A percentile compares a stretch with the other conserved stretches of the same genome.
These are phyloP conservation scores for Lactifluus echinatus DNA, from an alignment of 768 basidiomycete genomes.

Conservation along the genomic window DNA sequence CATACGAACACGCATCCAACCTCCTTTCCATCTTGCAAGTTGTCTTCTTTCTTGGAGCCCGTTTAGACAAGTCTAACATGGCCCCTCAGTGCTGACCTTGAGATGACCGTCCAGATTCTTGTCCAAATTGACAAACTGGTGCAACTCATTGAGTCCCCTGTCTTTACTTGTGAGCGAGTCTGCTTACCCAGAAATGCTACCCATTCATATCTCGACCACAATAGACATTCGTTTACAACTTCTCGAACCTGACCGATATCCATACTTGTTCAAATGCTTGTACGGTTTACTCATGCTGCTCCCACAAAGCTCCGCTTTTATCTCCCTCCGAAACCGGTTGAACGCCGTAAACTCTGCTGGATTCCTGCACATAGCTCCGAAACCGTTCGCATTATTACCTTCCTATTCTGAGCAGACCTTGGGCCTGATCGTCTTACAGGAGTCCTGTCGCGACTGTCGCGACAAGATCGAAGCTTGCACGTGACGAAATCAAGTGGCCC, in stretches of 20 bases:
- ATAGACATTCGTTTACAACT: constrained; percentile 84
- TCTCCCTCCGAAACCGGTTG: constrained; percentile 86
- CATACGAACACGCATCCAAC: constrained; percentile 97
- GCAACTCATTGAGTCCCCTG: constrained; percentile 94
- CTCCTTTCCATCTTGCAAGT: constrained; percentile 89
- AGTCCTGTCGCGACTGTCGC: constrained; percentile 29
- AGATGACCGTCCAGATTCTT: constrained; percentile 89
- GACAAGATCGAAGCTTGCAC: constrained; percentile 64
- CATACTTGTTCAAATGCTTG: constrained; percentile 93
- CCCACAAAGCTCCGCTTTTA: constrained; percentile 94
- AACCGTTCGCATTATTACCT: constrained; percentile 45
- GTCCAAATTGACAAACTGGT: constrained; percentile 98
- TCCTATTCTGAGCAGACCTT: not conserved
- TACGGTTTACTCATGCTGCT: constrained; percentile 96
- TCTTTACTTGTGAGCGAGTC: constrained; percentile 78
- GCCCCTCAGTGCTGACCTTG: constrained; percentile 74
- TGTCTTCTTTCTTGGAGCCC: constrained; percentile 10
- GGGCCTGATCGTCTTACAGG: constrained; percentile 2
- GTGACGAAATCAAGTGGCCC: constrained; percentile 96
- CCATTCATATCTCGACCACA: constrained; percentile 2
- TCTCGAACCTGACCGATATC: constrained; percentile 93
- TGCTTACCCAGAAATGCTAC: not conserved
- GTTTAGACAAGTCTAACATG: not conserved
- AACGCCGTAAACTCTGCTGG: constrained; percentile 94
- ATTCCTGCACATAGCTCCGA: constrained; percentile 84